phyloP scores from a whole-genome alignment of 208 protist genomes.

The Spongospora subterranea region DNA sequence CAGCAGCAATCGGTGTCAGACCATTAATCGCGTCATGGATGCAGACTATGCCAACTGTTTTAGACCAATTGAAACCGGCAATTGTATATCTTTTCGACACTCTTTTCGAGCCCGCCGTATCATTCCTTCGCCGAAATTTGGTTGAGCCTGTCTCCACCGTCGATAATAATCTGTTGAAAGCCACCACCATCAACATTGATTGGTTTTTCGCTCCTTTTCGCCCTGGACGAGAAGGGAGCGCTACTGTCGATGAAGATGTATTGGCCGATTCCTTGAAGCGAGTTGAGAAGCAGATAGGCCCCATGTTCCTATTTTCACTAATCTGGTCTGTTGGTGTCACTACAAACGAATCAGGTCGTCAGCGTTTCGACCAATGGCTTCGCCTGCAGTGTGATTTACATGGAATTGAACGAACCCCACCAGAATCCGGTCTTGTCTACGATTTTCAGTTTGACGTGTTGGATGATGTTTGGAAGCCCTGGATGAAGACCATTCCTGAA shows the following conservation, averaged over 20 bases:
- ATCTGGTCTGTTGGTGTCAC: constrained; percentile 96
- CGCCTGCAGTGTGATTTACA: constrained; percentile 79
- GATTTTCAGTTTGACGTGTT: constrained; percentile 91
- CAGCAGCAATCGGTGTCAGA: constrained; percentile 71
- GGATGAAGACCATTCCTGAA: constrained; percentile 88
- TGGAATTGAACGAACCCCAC: constrained; percentile 77
- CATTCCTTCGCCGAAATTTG: constrained; percentile 88
- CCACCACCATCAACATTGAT: constrained; percentile 90
- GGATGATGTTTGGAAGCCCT: constrained; percentile 82
- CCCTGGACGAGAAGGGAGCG: constrained; percentile 59
- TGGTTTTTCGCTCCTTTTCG: constrained; percentile 85
- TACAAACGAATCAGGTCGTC: constrained; percentile 83
- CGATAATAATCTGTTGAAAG: constrained; percentile 89
- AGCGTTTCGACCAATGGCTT: constrained; percentile 90
- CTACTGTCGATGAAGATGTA: not conserved
- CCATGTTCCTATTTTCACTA: constrained; percentile 91
- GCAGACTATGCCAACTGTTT: constrained; percentile 59
- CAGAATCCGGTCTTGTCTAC: constrained; percentile 88
- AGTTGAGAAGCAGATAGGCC: not conserved
- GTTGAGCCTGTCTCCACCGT: constrained; percentile 90
- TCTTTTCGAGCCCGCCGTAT: constrained; percentile 84
- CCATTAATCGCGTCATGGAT: constrained; percentile 71
- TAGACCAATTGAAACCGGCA: constrained; percentile 55
- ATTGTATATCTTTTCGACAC: constrained; percentile 81
- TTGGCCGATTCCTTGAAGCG: not conserved